These are phyloP conservation scores for Trypanosoma congolense DNA, from an alignment of 208 protist species.

Conservation along the genomic window DNA sequence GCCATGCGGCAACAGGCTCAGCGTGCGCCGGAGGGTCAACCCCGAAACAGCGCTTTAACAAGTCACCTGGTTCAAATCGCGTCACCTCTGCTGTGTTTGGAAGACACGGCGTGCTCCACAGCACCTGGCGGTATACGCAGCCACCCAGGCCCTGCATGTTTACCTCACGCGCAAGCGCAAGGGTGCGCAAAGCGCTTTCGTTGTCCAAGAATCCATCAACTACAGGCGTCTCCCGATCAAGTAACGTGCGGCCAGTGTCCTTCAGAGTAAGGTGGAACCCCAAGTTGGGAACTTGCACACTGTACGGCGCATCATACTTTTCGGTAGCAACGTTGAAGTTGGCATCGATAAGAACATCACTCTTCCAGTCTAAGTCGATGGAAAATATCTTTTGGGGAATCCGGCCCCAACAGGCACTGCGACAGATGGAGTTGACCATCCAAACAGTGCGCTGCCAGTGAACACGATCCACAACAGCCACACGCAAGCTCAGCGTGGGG, in stretches of 20 bases:
- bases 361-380: constrained; percentile 69
- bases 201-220: constrained; percentile 83
- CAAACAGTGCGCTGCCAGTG: constrained; percentile 83
- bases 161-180: constrained; percentile 69
- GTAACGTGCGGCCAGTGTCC: constrained; percentile 55
- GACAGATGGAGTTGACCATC: constrained; percentile 65
- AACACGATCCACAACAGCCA: constrained; percentile 74
- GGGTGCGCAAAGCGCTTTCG: constrained; percentile 71
- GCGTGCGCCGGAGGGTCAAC: constrained; percentile 37
- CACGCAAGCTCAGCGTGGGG: constrained; percentile 61
- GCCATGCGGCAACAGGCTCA: constrained; percentile 66
- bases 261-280: constrained; percentile 51
- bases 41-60: constrained; percentile 67
- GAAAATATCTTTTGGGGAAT: constrained; percentile 73
- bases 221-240: constrained; percentile 41
- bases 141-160: constrained; percentile 81
- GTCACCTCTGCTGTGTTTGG: constrained; percentile 51
- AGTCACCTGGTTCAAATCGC: constrained; percentile 42
- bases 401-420: constrained; percentile 68
- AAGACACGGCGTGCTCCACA: constrained; percentile 69
- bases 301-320: constrained; percentile 45
- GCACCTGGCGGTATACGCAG: constrained; percentile 72
- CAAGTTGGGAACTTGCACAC: constrained; percentile 51
- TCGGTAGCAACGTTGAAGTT: constrained; percentile 38
- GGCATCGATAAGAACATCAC: constrained; percentile 45